Base-by-base conservation (phyloP, 148 eudicot genomes). In the Heliosperma pusillum region DNA sequence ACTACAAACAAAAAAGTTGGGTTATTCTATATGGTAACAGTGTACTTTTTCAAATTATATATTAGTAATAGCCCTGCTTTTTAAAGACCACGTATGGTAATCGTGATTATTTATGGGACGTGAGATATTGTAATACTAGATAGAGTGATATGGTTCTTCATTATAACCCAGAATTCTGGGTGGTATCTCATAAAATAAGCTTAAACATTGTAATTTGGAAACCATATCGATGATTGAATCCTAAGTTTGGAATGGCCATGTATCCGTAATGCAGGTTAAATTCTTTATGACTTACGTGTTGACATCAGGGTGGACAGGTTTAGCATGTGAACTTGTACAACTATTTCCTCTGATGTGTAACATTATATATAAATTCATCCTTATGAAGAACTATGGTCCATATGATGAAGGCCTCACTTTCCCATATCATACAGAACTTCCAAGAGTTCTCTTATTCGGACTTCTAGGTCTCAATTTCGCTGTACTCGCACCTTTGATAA, bases 241-340 rank as follows among this genome's bases (percentile, higher is more conserved):
- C 45, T 33, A 15, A 25, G 25, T 66, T 66, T 66, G 70, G 52
- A 8, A 40, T 22, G 50, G 9, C 50, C 63, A 7, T 55, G 55
- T 36, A 6, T 36, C 42, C 10, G 9, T 36, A 36, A 36, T 82
- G 78, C 97, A 96, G 99, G 93, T 88, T 63, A 81, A 89, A 76
- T 96, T 89, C 82, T 92, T 92, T 76, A 87, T 91, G 87, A 86
- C 95, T 17, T 96, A 96, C 47, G 91, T 90, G 30, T 71, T 96
- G 83, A 92, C 99, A 71, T 90, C 99, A 75, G 99, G 99, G 30
- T 96, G 97, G 99, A 92, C 97, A 58, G 88, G 99, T 84, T 87
- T 96, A 86, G 88, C 99, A 22, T 74, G 81, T 36, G 99, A 92
- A 79, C 86, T 96, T 72, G 87, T 93, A 80, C 99, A 96, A 82